Base-by-base conservation (phyloP, 1,284 basidiomycete species). In the Calocybe gambosa region DNA sequence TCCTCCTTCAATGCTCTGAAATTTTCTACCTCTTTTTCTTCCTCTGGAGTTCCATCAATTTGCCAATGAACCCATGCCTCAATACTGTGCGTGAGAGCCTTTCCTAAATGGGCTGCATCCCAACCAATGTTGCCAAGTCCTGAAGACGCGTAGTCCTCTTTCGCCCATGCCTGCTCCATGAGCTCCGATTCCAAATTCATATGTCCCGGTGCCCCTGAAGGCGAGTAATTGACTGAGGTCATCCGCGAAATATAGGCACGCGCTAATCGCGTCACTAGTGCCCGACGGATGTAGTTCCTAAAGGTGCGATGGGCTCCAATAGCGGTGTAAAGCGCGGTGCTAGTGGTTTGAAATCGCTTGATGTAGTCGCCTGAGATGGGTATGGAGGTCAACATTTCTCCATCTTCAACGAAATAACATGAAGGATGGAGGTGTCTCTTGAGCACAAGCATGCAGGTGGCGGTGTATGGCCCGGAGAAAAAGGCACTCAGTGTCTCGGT, bases 111-210 rank as follows among this genome's bases (percentile, higher is more conserved):
- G 5, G 70, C 70, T 12, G 82, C 70, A 47, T 85, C 81, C 79
- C 83, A 85, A 2, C 74, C 75, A 39, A 67, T 71, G 12, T 58
- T 55, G 16, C 59, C 60, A 3, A 57, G 52, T 1, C 64, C 60
- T 13, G 59, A 49, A 20, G 61, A 58, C n/a, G 65, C 52, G 44
- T 72, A 63, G 34, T 80, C 78, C 40, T 84, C 78, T 55, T 76
- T 78, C 1, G 78, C 70, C 82, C 82, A 88, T 0, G 83, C 84
- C 1, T 75, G 73, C 51, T 85, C 82, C 71, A 88, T 74, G 39
- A 86, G 58, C 15, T 79, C 77, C 34, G 66, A 66, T 46, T 78
- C 78, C 10, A 87, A 59, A 41, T 77, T 75, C 54, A 85, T 66
- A 36, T 75, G 67, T 0, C 71, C 72, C 0, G 80, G 78, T 2